Conservation (phyloP, 768 basidiomycete genomes). For the Hericium alpestre region DNA sequence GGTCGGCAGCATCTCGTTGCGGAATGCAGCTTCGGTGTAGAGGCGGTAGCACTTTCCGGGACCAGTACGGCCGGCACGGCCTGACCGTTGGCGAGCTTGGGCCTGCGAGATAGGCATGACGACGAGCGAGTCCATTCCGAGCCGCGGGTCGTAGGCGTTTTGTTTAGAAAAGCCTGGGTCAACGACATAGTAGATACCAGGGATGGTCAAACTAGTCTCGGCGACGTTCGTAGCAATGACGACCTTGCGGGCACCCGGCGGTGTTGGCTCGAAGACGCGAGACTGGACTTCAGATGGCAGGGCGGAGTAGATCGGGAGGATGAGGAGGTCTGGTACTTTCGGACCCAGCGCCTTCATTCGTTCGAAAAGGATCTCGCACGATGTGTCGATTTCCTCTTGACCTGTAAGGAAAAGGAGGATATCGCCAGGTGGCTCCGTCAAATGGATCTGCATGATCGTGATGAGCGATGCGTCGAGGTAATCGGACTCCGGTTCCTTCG, state of each 20-base stretch:
- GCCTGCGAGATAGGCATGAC: constrained; percentile 99
- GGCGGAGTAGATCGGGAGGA: constrained; percentile 96
- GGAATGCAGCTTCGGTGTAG: constrained; percentile 95
- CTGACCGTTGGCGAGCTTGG: constrained; percentile 89
- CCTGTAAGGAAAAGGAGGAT: constrained; percentile 95
- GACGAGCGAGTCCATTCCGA: constrained; percentile 98
- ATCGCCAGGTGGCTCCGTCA: constrained; percentile 96
- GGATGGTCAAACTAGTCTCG: constrained; percentile 96
- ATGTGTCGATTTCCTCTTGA: constrained; percentile 96
- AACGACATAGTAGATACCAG: constrained; percentile 97
- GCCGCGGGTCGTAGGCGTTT: constrained; percentile 92
- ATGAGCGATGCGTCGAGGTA: constrained; percentile 97
- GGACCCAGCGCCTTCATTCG: constrained; percentile 98
- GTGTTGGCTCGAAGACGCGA: constrained; percentile 94
- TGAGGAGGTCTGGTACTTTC: constrained; percentile 95
- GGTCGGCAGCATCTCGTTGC: constrained; percentile 97
- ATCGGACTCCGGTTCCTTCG: constrained; percentile 95
- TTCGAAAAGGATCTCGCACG: constrained; percentile 94
- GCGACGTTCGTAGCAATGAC: constrained; percentile 99
- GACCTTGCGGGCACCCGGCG: constrained; percentile 96
- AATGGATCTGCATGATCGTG: constrained; percentile 98
- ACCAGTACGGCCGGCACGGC: constrained; percentile 94
- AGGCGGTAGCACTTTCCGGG: constrained; percentile 97
- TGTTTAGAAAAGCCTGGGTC: constrained; percentile 99
- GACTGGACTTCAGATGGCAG: constrained; percentile 98